Evolutionary conservation across 108 stramenopile species (phyloP).

Genomic region (Pseudonitzschia multistriata): DNA sequence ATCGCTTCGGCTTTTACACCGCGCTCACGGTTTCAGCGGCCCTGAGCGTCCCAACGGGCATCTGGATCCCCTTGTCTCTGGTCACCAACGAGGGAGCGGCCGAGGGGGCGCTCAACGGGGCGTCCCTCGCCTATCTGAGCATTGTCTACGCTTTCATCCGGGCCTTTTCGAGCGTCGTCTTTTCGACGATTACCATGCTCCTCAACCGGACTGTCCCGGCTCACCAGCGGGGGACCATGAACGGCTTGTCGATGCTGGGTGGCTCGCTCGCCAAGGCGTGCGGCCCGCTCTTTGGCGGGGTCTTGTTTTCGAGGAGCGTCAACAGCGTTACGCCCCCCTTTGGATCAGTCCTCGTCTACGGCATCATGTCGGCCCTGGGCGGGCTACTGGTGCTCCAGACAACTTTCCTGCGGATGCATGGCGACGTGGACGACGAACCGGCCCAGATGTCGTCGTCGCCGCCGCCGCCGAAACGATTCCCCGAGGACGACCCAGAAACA

Average conservation of each 20-base stretch:
- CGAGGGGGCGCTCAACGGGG: conserved; percentile 8
- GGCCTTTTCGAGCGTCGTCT: conserved; percentile 37
- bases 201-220: conserved; percentile 60
- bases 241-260: conserved; percentile 62
- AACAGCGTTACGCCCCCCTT: conserved; percentile 11
- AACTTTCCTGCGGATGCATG: too few species aligned
- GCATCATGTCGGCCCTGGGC: conserved; percentile 10
- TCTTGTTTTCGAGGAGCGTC: conserved; percentile 20
- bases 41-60: neutral
- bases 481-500: too few species aligned
- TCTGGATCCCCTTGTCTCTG: conserved; percentile 35
- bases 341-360: conserved; percentile 24
- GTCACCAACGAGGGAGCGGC: conserved; percentile 20
- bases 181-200: conserved; percentile 52
- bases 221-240: conserved; percentile 63
- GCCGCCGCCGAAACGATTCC: too few species aligned
- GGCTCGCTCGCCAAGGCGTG: conserved; percentile 56
- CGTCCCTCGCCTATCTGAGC: conserved; percentile 10
- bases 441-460: too few species aligned
- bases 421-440: too few species aligned
- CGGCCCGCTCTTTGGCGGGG: conserved; percentile 61
- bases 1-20: conserved; percentile 47
- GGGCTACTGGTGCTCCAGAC: too few species aligned
- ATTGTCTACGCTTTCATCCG: conserved; percentile 29
- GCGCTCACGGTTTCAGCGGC: conserved; percentile 42